Evolutionary conservation across 31 red algal genomes (phyloP).

Genomic region (Porphyra umbilicalis): DNA sequence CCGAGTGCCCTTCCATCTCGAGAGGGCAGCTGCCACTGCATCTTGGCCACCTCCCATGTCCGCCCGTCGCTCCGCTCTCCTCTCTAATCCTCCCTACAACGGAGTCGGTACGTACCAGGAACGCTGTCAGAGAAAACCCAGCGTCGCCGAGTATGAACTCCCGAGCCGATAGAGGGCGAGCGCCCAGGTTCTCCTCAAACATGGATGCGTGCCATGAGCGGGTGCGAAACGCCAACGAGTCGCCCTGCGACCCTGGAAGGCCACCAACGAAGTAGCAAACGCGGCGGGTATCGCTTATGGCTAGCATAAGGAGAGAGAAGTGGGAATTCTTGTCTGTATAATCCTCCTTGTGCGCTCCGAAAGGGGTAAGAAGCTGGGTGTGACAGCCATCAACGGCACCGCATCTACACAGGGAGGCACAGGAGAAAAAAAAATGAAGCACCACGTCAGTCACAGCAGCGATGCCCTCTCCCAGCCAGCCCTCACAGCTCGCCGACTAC

Average conservation of each 20-base stretch:
- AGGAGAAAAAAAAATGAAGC: no score
- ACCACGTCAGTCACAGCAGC: no score
- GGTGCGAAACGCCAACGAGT: not conserved
- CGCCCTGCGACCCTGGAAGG: not conserved
- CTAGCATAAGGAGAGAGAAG: not conserved
- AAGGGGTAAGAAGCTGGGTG: no score
- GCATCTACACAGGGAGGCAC: no score
- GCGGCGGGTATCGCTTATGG: not conserved
- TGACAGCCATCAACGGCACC: no score
- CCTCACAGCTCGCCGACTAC: no score
- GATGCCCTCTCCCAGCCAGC: no score
- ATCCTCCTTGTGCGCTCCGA: no score
- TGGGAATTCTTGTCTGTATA: not conserved
- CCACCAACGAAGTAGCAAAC: not conserved
- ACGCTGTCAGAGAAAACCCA: not conserved
- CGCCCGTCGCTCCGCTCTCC: no score
- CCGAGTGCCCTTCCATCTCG: not conserved
- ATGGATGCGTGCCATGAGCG: not conserved
- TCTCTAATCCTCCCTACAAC: no score
- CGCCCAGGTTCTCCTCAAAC: not conserved
- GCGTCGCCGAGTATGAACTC: not conserved
- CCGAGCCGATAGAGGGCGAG: not conserved
- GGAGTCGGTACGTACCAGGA: no score
- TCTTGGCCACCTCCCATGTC: no score
- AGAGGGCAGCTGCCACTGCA: not conserved